Percentiles rank a stretch among this genome's conserved stretches.
These are phyloP conservation scores for Babesia bovis DNA, from an alignment of 169 alveolate genomes.

Conservation along the genomic window DNA sequence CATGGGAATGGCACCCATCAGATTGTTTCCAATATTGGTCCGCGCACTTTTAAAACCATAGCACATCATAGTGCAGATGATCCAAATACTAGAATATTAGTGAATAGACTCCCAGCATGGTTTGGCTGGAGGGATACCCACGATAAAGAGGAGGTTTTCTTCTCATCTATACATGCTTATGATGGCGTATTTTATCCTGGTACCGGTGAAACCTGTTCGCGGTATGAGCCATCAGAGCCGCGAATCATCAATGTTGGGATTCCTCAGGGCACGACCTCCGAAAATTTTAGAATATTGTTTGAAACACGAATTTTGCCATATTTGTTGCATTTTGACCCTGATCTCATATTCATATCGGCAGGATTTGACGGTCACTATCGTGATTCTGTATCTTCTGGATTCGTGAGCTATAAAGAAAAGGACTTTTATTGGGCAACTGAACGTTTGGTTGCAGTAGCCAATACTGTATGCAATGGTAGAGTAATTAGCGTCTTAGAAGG, in stretches of 20 bases:
- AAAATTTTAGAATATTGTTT: constrained; percentile 78
- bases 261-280: constrained; percentile 79
- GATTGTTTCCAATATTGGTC: constrained; percentile 84
- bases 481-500: constrained; percentile 97
- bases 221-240: constrained; percentile 65
- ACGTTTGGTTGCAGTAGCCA: constrained; percentile 90
- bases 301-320: constrained; percentile 87
- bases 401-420: constrained; percentile 85
- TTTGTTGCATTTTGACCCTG: constrained; percentile 90
- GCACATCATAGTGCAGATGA: constrained; percentile 3
- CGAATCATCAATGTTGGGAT: constrained; percentile 82
- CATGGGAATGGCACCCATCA: constrained; percentile 99
- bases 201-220: constrained; percentile 80
- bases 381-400: constrained; percentile 90
- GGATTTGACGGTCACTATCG: constrained; percentile 98
- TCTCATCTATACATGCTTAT: constrained; percentile 91
- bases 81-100: background rate
- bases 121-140: constrained; percentile 82
- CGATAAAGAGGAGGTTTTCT: constrained; percentile 89
- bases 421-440: constrained; percentile 95
- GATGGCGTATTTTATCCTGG: constrained; percentile 94
- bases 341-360: constrained; percentile 91
- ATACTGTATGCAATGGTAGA: constrained; percentile 90
- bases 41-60: constrained; percentile 67
- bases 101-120: constrained; percentile 72